Evolutionary conservation across 23 red algal species (phyloP).

Genomic region (Cyanidiococcus yangmingshanensis): DNA sequence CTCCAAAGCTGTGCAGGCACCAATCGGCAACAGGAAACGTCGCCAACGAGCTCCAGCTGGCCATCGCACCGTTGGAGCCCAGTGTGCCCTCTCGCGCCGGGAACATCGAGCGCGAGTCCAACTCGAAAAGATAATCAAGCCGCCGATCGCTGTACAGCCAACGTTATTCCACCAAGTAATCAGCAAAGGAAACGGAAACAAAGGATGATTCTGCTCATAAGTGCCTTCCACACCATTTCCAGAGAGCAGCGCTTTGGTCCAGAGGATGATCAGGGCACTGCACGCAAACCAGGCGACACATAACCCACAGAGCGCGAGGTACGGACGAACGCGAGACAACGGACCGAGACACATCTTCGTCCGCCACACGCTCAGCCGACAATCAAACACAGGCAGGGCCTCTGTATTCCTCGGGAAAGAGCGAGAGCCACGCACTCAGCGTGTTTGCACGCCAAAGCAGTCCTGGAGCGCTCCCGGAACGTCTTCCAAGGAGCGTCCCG

Average conservation of each 20-base stretch:
- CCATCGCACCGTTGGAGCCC: conserved; percentile 20
- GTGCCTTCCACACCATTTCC: neutral
- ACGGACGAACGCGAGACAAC: neutral
- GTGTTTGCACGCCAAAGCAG: no score
- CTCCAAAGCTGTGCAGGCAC: conserved; percentile 68
- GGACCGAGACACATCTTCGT: neutral
- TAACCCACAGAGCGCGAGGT: neutral
- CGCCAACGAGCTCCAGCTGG: conserved; percentile 17
- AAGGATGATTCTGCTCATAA: neutral
- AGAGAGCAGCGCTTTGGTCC: conserved; percentile 55
- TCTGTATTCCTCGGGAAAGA: no score
- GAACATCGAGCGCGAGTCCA: neutral
- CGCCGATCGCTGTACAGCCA: conserved; percentile 33
- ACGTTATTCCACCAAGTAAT: conserved; percentile 57
- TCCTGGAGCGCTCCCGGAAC: no score
- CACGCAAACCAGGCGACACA: neutral
- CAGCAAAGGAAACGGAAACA: conserved; percentile 58
- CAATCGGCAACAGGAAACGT: conserved; percentile 71
- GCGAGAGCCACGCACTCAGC: no score
- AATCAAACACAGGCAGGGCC: no score
- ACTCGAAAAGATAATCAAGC: conserved; percentile 13
- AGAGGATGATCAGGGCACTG: conserved; percentile 51
- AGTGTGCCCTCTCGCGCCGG: conserved; percentile 31
- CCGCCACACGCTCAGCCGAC: no score
- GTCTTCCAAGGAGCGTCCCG: no score